Percentiles rank a stretch among this genome's conserved stretches.
phyloP scores from a whole-genome alignment of 2,329 filamentous ascomycete species.

The Talaromyces piceae region DNA sequence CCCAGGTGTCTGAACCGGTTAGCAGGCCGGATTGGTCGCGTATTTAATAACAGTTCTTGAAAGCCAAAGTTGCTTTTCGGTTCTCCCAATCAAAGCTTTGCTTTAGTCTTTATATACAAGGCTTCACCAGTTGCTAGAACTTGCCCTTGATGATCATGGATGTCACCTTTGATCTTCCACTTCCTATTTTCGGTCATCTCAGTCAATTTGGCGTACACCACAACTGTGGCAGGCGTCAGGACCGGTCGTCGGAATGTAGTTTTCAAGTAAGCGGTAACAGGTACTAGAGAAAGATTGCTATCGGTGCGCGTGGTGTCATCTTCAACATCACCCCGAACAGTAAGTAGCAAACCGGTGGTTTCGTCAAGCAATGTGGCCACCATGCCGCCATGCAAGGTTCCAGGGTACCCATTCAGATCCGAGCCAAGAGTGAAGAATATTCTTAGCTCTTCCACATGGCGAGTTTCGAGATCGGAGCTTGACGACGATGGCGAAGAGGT shows the following conservation, averaged over 20 bases:
- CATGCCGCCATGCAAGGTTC: slow-evolving; percentile 22
- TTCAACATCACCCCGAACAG: slow-evolving; percentile 2
- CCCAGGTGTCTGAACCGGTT: too few species aligned
- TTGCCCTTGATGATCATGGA: background rate
- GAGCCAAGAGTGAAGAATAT: slow-evolving; percentile 22
- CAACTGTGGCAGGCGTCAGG: slow-evolving; percentile 21
- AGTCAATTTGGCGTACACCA: background rate
- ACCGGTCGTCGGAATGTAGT: slow-evolving; percentile 16
- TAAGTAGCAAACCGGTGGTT: slow-evolving; percentile 16
- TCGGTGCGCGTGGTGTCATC: background rate
- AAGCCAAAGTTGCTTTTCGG: background rate
- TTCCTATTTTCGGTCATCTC: background rate
- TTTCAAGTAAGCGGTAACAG: slow-evolving; percentile 19
- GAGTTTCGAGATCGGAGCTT: background rate
- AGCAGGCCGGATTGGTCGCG: too few species aligned
- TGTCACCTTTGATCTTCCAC: background rate
- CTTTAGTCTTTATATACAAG: background rate
- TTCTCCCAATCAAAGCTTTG: background rate
- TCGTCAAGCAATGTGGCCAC: slow-evolving; percentile 21
- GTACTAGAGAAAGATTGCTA: slow-evolving; percentile 2
- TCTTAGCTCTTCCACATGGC: slow-evolving; percentile 15
- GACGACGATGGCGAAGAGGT: background rate
- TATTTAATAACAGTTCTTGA: too few species aligned
- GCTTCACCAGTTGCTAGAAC: background rate
- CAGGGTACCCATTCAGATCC: slow-evolving; percentile 20